Conservation (phyloP, 345 rosid genomes). For the Viola odorata region DNA sequence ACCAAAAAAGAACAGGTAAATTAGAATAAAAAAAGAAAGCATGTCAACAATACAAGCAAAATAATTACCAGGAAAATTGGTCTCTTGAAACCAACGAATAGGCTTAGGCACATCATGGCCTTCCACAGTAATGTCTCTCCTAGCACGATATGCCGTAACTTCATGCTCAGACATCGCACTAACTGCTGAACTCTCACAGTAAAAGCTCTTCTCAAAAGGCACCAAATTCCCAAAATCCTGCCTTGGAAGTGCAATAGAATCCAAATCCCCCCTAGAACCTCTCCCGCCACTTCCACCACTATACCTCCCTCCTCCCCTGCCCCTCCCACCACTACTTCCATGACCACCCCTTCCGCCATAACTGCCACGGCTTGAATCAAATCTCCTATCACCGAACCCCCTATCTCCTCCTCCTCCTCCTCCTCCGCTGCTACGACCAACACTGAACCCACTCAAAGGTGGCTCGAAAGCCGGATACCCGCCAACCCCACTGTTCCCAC, state of each 20-base stretch:
- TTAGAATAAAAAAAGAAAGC: not conserved
- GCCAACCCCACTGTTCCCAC: constrained; percentile 17
- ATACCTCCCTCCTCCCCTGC: constrained; percentile 16
- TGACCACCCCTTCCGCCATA: constrained; percentile 3
- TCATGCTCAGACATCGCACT: constrained; percentile 70
- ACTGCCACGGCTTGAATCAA: constrained; percentile 10
- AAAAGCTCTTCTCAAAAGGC: constrained; percentile 86
- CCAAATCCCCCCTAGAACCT: constrained; percentile 49
- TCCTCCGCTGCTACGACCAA: constrained; percentile 38
- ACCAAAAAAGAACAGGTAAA: constrained; percentile 1
- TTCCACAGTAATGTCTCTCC: constrained; percentile 67
- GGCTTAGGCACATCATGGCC: constrained; percentile 88
- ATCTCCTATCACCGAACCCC: constrained; percentile 25
- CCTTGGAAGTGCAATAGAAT: constrained; percentile 55
- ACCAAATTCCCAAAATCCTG: constrained; percentile 71
- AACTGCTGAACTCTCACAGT: constrained; percentile 57
- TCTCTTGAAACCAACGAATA: constrained; percentile 63
- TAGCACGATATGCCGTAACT: constrained; percentile 46
- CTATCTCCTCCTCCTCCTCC: constrained; percentile 11
- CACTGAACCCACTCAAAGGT: constrained; percentile 43
- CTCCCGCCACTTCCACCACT: constrained; percentile 28
- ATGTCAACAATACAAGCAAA: not conserved
- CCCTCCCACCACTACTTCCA: constrained; percentile 24
- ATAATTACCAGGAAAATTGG: constrained; percentile 73
- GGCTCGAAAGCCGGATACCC: constrained; percentile 52